phyloP scores from a whole-genome alignment of 257 asterid species.

The Solanum chiquidenum region DNA sequence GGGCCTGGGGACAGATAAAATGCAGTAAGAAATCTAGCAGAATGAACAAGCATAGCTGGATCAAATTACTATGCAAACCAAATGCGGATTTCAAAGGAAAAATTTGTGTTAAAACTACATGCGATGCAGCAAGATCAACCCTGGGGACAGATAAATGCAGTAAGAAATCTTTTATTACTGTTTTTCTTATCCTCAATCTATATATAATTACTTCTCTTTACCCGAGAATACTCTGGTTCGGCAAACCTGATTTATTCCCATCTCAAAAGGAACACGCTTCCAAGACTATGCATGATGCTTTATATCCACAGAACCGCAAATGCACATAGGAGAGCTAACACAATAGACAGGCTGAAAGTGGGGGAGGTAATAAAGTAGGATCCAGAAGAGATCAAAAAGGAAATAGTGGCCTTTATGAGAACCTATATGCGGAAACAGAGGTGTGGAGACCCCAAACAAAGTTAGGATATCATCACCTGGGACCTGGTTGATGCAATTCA shows the following conservation, averaged over 20 bases:
- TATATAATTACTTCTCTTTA: slow-evolving; percentile 36
- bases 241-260: slow-evolving; percentile 41
- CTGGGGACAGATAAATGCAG: not conserved
- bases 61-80: not conserved
- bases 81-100: not conserved
- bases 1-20: slow-evolving; percentile 47
- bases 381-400: not conserved
- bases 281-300: slow-evolving; percentile 26
- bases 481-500: not conserved
- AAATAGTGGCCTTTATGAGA: not conserved
- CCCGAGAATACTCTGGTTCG: slow-evolving; percentile 60
- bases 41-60: not conserved
- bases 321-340: not conserved
- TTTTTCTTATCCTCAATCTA: not conserved
- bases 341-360: not conserved
- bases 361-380: not conserved
- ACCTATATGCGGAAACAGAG: not conserved
- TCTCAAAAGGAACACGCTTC: slow-evolving; percentile 56
- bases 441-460: not conserved
- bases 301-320: slow-evolving; percentile 33
- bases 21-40: slow-evolving; percentile 6
- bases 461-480: not conserved
- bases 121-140: not conserved
- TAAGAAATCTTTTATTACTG: not conserved
- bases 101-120: not conserved